These are phyloP conservation scores for Acarospora socialis DNA, from an alignment of 2,329 filamentous ascomycete genomes.

Conservation along the genomic window DNA sequence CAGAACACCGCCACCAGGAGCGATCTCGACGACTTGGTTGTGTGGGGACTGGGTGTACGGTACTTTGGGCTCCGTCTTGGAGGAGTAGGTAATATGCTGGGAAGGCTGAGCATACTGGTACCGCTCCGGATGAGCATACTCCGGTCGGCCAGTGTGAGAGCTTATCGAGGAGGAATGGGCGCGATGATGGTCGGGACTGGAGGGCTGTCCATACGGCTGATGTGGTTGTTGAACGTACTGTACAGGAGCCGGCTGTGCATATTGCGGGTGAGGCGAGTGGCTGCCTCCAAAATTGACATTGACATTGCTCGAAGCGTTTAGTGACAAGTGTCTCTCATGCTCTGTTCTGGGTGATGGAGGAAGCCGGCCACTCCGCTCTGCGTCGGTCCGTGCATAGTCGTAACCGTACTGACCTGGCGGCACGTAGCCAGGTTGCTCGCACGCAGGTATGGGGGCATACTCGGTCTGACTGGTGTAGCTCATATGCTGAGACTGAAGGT, in stretches of 20 bases:
- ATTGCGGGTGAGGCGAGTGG: constrained; percentile 11
- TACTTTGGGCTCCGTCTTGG: constrained; percentile 15
- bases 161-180: constrained; percentile 9
- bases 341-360: constrained; percentile 4
- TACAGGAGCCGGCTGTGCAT: background rate
- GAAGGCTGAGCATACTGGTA: constrained; percentile 22
- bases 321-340: constrained; percentile 10
- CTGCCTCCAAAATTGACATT: constrained; percentile 5
- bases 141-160: constrained; percentile 3
- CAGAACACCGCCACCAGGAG: constrained; percentile 17
- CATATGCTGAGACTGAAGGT: constrained; percentile 18
- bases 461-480: constrained; percentile 24
- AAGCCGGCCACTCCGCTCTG: background rate
- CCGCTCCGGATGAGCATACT: constrained; percentile 15
- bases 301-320: constrained; percentile 10
- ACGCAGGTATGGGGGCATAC: constrained; percentile 1
- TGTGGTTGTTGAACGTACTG: constrained; percentile 1
- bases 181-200: constrained; percentile 9
- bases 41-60: constrained; percentile 17
- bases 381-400: constrained; percentile 4
- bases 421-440: background rate
- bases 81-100: constrained; percentile 24
- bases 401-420: constrained; percentile 5
- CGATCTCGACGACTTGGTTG: constrained; percentile 23
- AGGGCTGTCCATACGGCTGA: constrained; percentile 6